These are phyloP conservation scores for Pyrenophora teres DNA, from an alignment of 2,329 filamentous ascomycete genomes.

Conservation along the genomic window DNA sequence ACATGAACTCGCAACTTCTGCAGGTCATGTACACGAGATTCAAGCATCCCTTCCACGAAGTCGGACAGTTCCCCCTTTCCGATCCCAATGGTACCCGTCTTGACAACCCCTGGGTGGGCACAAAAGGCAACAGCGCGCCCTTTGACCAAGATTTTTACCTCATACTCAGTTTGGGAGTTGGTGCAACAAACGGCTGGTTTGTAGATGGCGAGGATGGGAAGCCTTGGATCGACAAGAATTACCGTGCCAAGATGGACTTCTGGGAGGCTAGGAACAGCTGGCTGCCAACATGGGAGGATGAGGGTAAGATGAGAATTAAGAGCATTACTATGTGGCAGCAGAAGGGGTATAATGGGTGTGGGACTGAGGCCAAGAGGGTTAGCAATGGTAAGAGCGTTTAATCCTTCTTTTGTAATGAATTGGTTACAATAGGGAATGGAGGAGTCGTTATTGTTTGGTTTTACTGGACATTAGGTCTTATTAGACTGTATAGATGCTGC, in stretches of 20 bases:
- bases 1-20: conserved; percentile 77
- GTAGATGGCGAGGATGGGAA: conserved; percentile 72
- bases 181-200: conserved; percentile 84
- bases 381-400: no score
- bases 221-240: conserved; percentile 75
- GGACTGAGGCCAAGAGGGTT: conserved; percentile 9
- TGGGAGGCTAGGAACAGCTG: conserved; percentile 70
- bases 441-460: no score
- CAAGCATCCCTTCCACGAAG: conserved; percentile 67
- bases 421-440: no score
- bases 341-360: conserved; percentile 54
- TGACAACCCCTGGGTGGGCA: conserved; percentile 66
- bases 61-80: conserved; percentile 68
- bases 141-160: conserved; percentile 80
- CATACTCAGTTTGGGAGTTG: conserved; percentile 75
- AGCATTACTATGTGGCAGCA: conserved; percentile 65
- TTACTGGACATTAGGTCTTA: no score
- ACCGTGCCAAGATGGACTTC: conserved; percentile 74
- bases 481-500: no score
- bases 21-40: conserved; percentile 81
- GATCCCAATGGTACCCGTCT: conserved; percentile 69
- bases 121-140: conserved; percentile 66
- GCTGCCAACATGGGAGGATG: conserved; percentile 70
- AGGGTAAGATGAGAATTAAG: conserved; percentile 68
- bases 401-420: no score